Base-by-base conservation (phyloP, 228 moss, liverwort and hornwort genomes). In the Sphagnum magellanicum region DNA sequence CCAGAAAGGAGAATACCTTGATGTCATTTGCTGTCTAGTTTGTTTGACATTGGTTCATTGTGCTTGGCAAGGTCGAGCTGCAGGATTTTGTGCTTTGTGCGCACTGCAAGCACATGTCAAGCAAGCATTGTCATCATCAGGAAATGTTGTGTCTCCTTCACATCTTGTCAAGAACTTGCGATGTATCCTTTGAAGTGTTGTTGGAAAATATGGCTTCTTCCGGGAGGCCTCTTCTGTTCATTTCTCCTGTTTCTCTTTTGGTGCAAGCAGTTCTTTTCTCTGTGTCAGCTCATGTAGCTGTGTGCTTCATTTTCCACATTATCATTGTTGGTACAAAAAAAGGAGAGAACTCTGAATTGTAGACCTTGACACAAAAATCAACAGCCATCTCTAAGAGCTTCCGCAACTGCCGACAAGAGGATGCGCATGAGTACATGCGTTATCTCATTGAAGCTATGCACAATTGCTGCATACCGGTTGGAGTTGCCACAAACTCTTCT, bases 371-470 rank as follows among this genome's bases (percentile, higher is more conserved):
- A 50, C 46, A 63, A 8, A 55, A 74, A 14, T 9, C 61, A n/a
- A 6, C 73, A 85, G 85, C 75, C 15, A 79, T 95, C 13, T 95
- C 90, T 67, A 86, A 92, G 73, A 87, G 88, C 49, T 95, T 95
- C 47, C 80, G 88, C 59, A 85, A 87, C 84, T 90, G 92, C 73
- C 88, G 92, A 70, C 95, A 95, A 79, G 95, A 95, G 74, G 95
- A 95, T 71, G 92, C 95, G 8, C 95, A 95, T 67, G 95, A 95
- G 74, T 95, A 95, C 64, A 85, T 95, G 92, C 90, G 95, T 49
- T 90, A 88, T 50, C 75, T 95, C 4, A 75, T 95, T 50, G 95
- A 92, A 68, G 95, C 90, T 2, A 50, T 95, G 80, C 95, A 90
- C 71, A 92, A 95, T 61, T 92, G 90, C 69, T 92, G 92, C 68